Evolutionary conservation across 805 yeast genomes (phyloP), one percentile per base, ranked within the genome.

Genomic region (Pichia pseudocactophila): DNA sequence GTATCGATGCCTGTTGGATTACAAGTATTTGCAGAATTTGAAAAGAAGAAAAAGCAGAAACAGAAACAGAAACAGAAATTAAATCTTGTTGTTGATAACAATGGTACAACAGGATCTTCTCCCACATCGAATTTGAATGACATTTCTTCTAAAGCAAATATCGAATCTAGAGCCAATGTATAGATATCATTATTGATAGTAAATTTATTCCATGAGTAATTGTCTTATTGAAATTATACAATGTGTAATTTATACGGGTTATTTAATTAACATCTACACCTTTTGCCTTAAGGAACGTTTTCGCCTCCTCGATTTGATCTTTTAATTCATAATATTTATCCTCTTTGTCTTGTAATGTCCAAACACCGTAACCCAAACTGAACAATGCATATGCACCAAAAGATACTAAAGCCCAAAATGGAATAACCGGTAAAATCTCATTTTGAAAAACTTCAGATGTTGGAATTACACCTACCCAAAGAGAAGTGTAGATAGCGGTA

Each of bases 1-100:
- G 25, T 22, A 18, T 74, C 74, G 41, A 80, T 89, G 41, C 95
- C 95, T 8, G 69, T 81, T 12, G 78, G 82, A 18, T 78, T 90
- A 51, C 71, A 76, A 45, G 96, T 77, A 5, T 90, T 89, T 67
- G 87, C 95, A 1, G 82, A 82, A 51, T 76, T 87, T 40, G 97
- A 89, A 61, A 78, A 77, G 63, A 68, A 68, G 55, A 62, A 83
- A 49, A 59, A 39, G 34, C 34, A 33, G 31, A 30, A 37, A 25
- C 26, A 36, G 25, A 22, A 22, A 22, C 25, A 22, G 31, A 15
- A 30, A 13, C 22, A 30, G 36, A 20, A 18, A n/a, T n/a, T n/a
- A n/a, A n/a, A n/a, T n/a, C n/a, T n/a, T n/a, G n/a, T n/a, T 22
- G 25, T 6, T 22, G 25, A 6, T 22, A 22, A 11, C 7, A 26